These are phyloP conservation scores for Xanthoparmelia taractica DNA, from an alignment of 495 filamentous ascomycete species.

Conservation along the genomic window DNA sequence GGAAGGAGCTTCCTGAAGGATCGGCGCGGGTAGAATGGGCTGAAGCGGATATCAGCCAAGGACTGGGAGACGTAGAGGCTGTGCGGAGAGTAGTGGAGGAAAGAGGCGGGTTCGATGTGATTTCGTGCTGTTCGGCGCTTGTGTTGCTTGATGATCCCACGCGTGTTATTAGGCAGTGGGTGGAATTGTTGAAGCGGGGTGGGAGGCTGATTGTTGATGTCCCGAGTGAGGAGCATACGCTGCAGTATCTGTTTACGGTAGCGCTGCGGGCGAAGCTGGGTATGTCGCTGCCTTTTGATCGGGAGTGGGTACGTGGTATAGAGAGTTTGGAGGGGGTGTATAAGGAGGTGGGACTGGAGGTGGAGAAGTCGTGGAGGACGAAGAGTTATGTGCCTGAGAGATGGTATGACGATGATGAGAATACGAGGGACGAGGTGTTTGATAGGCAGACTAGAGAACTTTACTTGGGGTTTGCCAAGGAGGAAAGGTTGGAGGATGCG, in stretches of 20 bases:
- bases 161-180: not conserved
- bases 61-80: not conserved
- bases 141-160: not conserved
- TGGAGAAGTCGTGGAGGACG: slow-evolving; percentile 1
- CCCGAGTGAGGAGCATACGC: not conserved
- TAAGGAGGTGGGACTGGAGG: not conserved
- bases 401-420: not conserved
- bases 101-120: not conserved
- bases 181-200: not conserved
- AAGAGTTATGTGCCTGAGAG: not conserved
- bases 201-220: not conserved
- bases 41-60: not conserved
- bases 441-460: not conserved
- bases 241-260: not conserved
- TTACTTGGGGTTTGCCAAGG: not conserved
- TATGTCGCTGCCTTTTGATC: not conserved
- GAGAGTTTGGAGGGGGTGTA: not conserved
- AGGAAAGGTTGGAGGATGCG: not conserved
- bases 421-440: not conserved
- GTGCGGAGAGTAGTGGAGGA: not conserved
- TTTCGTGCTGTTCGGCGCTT: not conserved
- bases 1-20: not conserved
- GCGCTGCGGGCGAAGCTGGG: not conserved
- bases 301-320: not conserved
- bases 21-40: not conserved